phyloP scores from a whole-genome alignment of 2,329 filamentous ascomycete genomes.

The Malbranchea zuffiana region DNA sequence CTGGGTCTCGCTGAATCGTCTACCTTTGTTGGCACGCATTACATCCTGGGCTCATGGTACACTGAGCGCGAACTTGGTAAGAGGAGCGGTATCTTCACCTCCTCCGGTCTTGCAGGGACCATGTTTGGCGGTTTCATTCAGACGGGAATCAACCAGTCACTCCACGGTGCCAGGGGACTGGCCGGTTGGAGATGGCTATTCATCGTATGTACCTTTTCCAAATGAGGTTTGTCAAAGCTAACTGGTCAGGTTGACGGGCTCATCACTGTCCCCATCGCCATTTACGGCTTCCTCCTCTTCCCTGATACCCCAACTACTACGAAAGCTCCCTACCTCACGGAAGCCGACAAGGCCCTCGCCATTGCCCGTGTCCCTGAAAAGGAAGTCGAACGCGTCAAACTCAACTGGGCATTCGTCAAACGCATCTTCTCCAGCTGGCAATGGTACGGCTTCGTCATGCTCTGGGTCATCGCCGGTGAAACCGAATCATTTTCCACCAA shows the following conservation, averaged over 20 bases:
- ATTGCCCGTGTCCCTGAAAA: constrained; percentile 22
- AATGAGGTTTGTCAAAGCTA: constrained; percentile 9
- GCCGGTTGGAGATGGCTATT: constrained; percentile 31
- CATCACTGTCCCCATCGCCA: constrained; percentile 35
- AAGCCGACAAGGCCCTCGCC: constrained; percentile 23
- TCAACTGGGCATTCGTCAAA: constrained; percentile 20
- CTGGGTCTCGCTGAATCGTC: constrained; percentile 25
- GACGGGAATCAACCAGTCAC: constrained; percentile 24
- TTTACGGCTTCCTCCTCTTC: constrained; percentile 35
- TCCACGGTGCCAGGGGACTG: constrained; percentile 21
- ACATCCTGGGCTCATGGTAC: constrained; percentile 36
- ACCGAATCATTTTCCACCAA: constrained; percentile 61
- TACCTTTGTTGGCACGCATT: constrained; percentile 28
- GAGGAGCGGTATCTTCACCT: constrained; percentile 28
- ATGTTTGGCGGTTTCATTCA: constrained; percentile 31
- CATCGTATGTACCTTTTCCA: constrained; percentile 18
- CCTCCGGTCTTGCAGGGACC: constrained; percentile 25
- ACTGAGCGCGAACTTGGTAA: constrained; percentile 32
- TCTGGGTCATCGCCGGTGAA: constrained; percentile 54
- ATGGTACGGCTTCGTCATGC: constrained; percentile 29
- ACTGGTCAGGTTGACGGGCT: constrained; percentile 30
- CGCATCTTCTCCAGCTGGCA: constrained; percentile 28
- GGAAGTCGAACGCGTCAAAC: constrained; percentile 17
- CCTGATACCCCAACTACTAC: constrained; percentile 30
- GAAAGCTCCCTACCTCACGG: constrained; percentile 26